Evolutionary conservation across 208 protist genomes (phyloP).

Genomic region (Leishmania aethiopica): DNA sequence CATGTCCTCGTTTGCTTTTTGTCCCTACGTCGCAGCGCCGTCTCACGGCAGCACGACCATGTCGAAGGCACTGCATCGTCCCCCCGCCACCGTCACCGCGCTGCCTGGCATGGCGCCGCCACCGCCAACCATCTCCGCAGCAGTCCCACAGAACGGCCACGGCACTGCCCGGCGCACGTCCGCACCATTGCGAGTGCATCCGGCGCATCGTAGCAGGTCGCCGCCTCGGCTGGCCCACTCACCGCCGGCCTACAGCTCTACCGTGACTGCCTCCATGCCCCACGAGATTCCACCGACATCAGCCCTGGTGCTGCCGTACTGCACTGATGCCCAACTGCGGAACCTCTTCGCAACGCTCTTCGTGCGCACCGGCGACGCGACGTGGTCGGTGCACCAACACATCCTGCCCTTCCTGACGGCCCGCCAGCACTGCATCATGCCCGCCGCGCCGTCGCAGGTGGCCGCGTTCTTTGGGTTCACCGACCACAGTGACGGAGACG

Average conservation of each 20-base stretch:
- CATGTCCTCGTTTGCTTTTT: background rate
- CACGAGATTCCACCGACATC: background rate
- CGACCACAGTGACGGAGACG: background rate
- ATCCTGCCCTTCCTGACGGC: conserved; percentile 23
- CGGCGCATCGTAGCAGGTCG: background rate
- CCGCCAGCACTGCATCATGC: conserved; percentile 7
- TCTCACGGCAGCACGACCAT: background rate
- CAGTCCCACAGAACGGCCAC: background rate
- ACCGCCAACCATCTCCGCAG: background rate
- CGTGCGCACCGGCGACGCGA: background rate
- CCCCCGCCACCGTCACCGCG: background rate
- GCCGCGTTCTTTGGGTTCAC: conserved; percentile 6
- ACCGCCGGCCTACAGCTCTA: background rate
- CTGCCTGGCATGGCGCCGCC: background rate
- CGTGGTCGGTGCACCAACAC: conserved; percentile 16
- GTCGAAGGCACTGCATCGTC: background rate
- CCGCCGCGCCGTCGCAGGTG: conserved; percentile 1
- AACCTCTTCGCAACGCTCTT: conserved; percentile 10
- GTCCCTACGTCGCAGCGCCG: background rate
- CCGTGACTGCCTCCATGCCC: background rate
- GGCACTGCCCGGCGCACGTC: background rate
- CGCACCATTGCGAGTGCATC: background rate
- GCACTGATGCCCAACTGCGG: conserved; percentile 2
- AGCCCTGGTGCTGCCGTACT: conserved; percentile 6
- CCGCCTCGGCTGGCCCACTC: background rate